A percentile compares a stretch with the other conserved stretches of the same genome.
Evolutionary conservation across 345 rosid genomes (phyloP).

Genomic region (Lepidium didymum): DNA sequence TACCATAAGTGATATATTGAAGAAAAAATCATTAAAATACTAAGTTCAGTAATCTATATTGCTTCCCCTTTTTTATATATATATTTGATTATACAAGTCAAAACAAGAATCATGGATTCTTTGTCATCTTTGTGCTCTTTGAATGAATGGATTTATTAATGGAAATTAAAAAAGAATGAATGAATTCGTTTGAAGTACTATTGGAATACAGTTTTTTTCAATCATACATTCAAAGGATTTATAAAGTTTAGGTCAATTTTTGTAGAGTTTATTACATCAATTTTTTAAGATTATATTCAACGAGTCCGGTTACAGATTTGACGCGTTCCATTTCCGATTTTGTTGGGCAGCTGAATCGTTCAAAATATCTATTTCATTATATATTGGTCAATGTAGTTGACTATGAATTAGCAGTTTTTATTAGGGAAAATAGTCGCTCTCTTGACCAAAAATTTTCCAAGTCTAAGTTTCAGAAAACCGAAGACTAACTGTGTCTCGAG

Average conservation of each 20-base stretch:
- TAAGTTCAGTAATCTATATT: neutral
- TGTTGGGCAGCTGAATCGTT: neutral
- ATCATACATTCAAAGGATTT: neutral
- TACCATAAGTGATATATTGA: neutral
- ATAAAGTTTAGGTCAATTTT: neutral
- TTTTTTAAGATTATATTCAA: neutral
- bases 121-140: neutral
- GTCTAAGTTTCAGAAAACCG: neutral
- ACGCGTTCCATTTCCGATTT: no score
- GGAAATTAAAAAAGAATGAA: neutral
- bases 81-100: neutral
- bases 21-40: neutral
- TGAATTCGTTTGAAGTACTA: neutral
- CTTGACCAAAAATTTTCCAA: neutral
- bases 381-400: slow-evolving; percentile 3
- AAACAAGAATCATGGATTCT: neutral
- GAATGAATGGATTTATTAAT: neutral
- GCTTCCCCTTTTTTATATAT: neutral
- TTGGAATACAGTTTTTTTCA: neutral
- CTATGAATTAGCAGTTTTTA: neutral
- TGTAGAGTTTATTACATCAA: neutral
- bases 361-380: neutral
- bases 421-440: neutral
- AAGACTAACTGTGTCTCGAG: neutral
- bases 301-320: neutral